A percentile compares a stretch with the other conserved stretches of the same genome.
Conservation (phyloP, 1,284 basidiomycete genomes). For the Vanrija sp. region DNA sequence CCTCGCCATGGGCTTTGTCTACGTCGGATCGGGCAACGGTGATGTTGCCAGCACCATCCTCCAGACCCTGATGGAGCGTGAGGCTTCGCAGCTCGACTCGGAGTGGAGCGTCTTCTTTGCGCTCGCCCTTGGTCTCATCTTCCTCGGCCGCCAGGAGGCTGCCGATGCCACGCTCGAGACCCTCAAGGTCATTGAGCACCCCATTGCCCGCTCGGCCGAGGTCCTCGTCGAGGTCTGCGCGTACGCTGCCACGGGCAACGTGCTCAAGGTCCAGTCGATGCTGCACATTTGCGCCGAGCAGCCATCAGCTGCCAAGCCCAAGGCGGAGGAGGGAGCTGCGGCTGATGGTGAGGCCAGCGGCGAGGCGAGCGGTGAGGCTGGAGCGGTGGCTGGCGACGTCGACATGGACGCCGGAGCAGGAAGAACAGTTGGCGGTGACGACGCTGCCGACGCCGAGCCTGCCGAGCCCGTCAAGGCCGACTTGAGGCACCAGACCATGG, state of each 20-base stretch:
- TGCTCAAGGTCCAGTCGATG: slow-evolving; percentile 88
- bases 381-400: slow-evolving; percentile 27
- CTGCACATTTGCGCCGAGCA: slow-evolving; percentile 93
- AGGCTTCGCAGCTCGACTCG: slow-evolving; percentile 70
- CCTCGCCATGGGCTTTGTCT: slow-evolving; percentile 88
- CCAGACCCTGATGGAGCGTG: slow-evolving; percentile 82
- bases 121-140: slow-evolving; percentile 84
- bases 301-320: slow-evolving; percentile 49
- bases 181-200: slow-evolving; percentile 90
- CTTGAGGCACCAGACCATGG: slow-evolving; percentile 87
- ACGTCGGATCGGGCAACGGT: slow-evolving; percentile 91
- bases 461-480: slow-evolving; percentile 55
- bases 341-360: slow-evolving; percentile 22
- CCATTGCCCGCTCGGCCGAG: slow-evolving; percentile 83
- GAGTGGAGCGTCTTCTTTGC: slow-evolving; percentile 93
- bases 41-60: slow-evolving; percentile 87
- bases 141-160: slow-evolving; percentile 83
- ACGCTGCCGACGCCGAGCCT: slow-evolving; percentile 4
- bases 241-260: slow-evolving; percentile 93
- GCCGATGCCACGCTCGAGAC: slow-evolving; percentile 95
- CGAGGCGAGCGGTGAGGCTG: slow-evolving; percentile 26
- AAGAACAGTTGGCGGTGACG: slow-evolving; percentile 1
- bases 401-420: slow-evolving; percentile 19
- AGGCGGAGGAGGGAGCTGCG: slow-evolving; percentile 28
- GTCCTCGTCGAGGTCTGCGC: slow-evolving; percentile 92